Evolutionary conservation across 192 early-diverging fungal species (phyloP).

Genomic region (Mortierella alpina): DNA sequence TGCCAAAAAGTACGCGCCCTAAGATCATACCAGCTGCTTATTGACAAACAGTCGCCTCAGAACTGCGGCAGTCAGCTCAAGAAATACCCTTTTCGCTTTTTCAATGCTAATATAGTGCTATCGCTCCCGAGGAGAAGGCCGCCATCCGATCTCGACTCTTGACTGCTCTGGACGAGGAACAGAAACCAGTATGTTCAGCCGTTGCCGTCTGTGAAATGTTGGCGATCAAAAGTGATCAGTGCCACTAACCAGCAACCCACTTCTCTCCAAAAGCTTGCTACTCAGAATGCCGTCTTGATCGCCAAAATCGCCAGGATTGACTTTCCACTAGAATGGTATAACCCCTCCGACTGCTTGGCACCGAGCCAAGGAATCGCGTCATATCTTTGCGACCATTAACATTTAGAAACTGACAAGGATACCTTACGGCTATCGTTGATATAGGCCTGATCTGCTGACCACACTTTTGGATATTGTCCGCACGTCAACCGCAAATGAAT

Average conservation of each 20-base stretch:
- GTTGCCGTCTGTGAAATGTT: not conserved
- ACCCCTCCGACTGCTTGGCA: not conserved
- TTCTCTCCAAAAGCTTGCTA: conserved; percentile 65
- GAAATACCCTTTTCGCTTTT: too few relatives aligned
- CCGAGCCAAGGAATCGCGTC: too few relatives aligned
- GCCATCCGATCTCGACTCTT: conserved; percentile 73
- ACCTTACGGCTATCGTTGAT: not conserved
- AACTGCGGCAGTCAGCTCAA: not conserved
- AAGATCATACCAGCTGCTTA: not conserved
- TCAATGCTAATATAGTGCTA: conserved; percentile 57
- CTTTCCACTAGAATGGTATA: conserved; percentile 87
- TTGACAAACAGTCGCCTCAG: not conserved
- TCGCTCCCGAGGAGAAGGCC: conserved; percentile 77
- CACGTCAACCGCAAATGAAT: conserved; percentile 48
- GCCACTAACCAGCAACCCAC: not conserved
- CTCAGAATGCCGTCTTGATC: conserved; percentile 79
- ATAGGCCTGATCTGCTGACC: conserved; percentile 71
- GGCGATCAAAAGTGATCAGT: not conserved
- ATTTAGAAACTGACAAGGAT: not conserved
- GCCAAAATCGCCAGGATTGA: conserved; percentile 89
- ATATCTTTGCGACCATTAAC: not conserved
- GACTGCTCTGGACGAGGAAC: conserved; percentile 75
- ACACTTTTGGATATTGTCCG: conserved; percentile 69
- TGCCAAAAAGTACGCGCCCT: conserved; percentile 65
- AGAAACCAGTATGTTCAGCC: conserved; percentile 62